Evolutionary conservation across 2,329 filamentous ascomycete genomes (phyloP), one percentile per base, ranked within the genome.

Genomic region (Leptographium lundbergii): DNA sequence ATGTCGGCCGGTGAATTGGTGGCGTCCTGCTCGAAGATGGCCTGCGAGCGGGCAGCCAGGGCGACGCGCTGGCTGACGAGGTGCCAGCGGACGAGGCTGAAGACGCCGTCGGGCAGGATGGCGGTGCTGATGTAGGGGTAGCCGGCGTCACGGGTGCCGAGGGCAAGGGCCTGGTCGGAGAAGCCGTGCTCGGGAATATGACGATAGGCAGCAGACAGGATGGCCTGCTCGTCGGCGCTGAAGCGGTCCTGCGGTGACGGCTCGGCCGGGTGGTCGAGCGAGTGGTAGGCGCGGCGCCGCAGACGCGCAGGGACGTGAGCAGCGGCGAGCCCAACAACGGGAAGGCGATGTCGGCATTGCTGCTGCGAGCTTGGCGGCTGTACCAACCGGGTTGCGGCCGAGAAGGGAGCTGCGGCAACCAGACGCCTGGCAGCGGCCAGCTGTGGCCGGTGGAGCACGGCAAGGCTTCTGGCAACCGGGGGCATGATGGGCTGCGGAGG

Each of bases 61-160:
- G 75, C 79, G 60, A 81, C 72, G 50, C 89, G 80, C 69, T 87
- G 82, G 13, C 75, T 82, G 52, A 85, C 78, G 17, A 95, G 79
- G 69, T 95, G 86, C 70, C 86, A 95, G 45, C 81, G 80, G 65
- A 97, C 84, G 32, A 99, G 78, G 66, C 88, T 86, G 73, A 95
- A 95, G 25, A 85, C 81, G 9, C 89, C 89, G 50, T 86, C 80
- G 1, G 89, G 85, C 59, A 99, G 84, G 24, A 96, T 76, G 67
- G 90, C 91, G 11, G 88, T 84, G 61, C 89, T 91, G 60, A 92
- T 90, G 69, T 94, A 89, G 57, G 90, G 84, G 70, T 92, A 96
- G 52, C 91, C 91, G 22, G 86, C 84, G 67, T 96, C 90, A 67
- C 84, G 84, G 61, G 89, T 89, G 62, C 92, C 94, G 25, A 88